A percentile compares a stretch with the other conserved stretches of the same genome.
These are phyloP conservation scores for Magnolia officinalis DNA, from an alignment of 164 flowering plant species.

Conservation along the genomic window DNA sequence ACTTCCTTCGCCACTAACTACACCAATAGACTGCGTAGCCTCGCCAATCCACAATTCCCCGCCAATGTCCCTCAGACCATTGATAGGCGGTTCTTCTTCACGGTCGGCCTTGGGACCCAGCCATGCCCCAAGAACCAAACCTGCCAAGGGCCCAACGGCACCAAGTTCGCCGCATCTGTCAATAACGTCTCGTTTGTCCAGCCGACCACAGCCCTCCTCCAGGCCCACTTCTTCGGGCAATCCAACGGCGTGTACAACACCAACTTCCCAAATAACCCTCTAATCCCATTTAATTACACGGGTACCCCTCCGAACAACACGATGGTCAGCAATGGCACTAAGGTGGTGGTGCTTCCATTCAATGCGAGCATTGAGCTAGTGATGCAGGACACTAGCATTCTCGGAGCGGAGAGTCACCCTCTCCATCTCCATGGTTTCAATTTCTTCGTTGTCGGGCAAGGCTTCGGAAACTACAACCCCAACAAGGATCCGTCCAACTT, in stretches of 20 bases:
- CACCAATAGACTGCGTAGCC: conserved; percentile 19
- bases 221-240: conserved; percentile 35
- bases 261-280: conserved; percentile 43
- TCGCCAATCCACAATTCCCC: conserved; percentile 22
- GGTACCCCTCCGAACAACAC: conserved; percentile 47
- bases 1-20: conserved; percentile 20
- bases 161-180: conserved; percentile 37
- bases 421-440: no score
- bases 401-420: conserved; percentile 58
- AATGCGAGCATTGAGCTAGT: conserved; percentile 50
- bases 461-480: no score
- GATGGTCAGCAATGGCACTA: conserved; percentile 38
- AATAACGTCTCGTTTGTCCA: conserved; percentile 45
- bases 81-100: conserved; percentile 26
- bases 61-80: conserved; percentile 29
- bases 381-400: conserved; percentile 54
- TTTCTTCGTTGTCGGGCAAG: no score
- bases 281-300: conserved; percentile 37
- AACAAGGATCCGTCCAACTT: no score
- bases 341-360: conserved; percentile 35
- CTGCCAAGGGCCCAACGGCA: conserved; percentile 52
- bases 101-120: conserved; percentile 28
- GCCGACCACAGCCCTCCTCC: conserved; percentile 41
- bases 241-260: conserved; percentile 52
- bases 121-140: conserved; percentile 34